Evolutionary conservation across 805 yeast species (phyloP).

Genomic region (Saitoella complicata): DNA sequence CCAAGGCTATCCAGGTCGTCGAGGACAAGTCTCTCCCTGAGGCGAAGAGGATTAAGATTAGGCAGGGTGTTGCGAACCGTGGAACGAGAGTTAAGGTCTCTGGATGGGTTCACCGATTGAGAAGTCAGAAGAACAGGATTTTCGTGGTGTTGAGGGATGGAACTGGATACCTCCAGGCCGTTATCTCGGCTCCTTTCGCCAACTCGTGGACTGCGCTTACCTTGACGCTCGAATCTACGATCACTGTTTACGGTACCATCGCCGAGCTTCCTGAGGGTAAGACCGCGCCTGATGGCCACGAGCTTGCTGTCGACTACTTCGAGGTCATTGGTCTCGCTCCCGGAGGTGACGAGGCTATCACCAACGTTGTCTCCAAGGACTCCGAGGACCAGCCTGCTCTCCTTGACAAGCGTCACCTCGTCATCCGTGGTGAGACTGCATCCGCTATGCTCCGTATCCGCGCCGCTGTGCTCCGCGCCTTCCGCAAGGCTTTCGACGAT

Average conservation of each 20-base stretch:
- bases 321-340: constrained; percentile 88
- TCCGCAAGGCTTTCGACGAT: constrained; percentile 64
- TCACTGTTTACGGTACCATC: constrained; percentile 64
- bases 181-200: constrained; percentile 80
- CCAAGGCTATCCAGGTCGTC: constrained; percentile 56
- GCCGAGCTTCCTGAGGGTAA: constrained; percentile 87
- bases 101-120: constrained; percentile 95
- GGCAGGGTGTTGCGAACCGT: constrained; percentile 34
- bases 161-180: constrained; percentile 75
- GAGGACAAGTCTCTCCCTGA: constrained; percentile 60
- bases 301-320: constrained; percentile 78
- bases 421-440: constrained; percentile 91
- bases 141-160: constrained; percentile 93
- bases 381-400: constrained; percentile 79
- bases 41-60: constrained; percentile 54
- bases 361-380: constrained; percentile 77
- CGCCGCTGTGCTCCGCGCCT: constrained; percentile 53
- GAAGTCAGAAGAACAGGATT: constrained; percentile 81
- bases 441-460: constrained; percentile 90
- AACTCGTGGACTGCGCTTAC: constrained; percentile 71
- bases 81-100: constrained; percentile 60
- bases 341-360: constrained; percentile 83
- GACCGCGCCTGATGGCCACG: constrained; percentile 95
- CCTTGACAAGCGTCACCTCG: constrained; percentile 86
- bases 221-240: constrained; percentile 77